A percentile compares a stretch with the other conserved stretches of the same genome.
Conservation (phyloP, 1,284 basidiomycete genomes). For the Malassezia equina region DNA sequence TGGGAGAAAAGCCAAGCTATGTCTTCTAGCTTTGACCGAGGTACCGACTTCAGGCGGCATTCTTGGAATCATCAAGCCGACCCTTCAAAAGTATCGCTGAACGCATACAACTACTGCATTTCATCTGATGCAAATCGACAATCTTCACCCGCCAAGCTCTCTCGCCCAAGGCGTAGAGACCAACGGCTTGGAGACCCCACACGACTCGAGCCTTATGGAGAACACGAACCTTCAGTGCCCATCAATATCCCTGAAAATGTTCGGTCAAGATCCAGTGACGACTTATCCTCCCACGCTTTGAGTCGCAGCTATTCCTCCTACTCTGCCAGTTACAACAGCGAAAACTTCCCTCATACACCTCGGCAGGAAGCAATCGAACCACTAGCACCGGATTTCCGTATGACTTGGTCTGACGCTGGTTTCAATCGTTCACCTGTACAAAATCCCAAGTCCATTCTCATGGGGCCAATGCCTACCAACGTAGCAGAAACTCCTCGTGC, state of each 20-base stretch:
- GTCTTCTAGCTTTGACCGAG: neutral
- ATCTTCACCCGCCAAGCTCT: neutral
- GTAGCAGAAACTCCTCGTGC: neutral
- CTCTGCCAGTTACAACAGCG: slow-evolving; percentile 2
- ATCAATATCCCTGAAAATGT: neutral
- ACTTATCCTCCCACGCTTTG: neutral
- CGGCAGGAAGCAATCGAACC: neutral
- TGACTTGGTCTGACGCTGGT: neutral
- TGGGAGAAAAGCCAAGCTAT: neutral
- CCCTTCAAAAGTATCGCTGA: neutral
- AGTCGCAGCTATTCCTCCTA: slow-evolving; percentile 9
- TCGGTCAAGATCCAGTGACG: neutral
- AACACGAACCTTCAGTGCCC: slow-evolving; percentile 1
- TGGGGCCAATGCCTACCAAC: neutral
- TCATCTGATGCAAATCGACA: neutral
- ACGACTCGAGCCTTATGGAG: neutral
- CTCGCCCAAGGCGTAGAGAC: neutral
- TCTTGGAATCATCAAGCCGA: neutral
- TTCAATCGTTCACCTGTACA: neutral
- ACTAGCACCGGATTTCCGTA: neutral
- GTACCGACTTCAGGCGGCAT: neutral
- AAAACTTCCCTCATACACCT: slow-evolving; percentile 8
- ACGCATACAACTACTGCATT: neutral
- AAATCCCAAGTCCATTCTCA: neutral
- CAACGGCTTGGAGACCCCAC: neutral